Evolutionary conservation across 495 filamentous ascomycete genomes (phyloP), one percentile per base, ranked within the genome.

Genomic region (Hypoxylon crocopeplum): DNA sequence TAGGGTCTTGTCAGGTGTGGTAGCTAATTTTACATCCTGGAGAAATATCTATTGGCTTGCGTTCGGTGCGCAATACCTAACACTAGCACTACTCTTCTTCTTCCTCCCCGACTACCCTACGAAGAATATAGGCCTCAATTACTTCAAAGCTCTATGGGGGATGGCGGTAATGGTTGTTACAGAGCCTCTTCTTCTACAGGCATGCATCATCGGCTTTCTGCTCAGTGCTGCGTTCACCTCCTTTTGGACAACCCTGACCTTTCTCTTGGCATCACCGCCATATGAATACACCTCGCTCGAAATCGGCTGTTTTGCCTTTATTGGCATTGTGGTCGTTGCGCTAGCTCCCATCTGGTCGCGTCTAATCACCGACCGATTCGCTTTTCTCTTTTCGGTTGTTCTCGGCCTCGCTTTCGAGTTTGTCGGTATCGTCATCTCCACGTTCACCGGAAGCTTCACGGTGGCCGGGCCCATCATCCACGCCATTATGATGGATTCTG

Each of bases 241-340:
- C 3, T 69, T 75, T 56, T 72, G 88, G 89, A 92, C 89, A 2
- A 91, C 88, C 1, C 75, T 92, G 12, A 92, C 89, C 0, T 92
- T 92, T 68, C 82, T 91, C 2, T 80, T 92, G 13, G 81, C 87
- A 1, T 81, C 78, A 0, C 70, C 77, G 13, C 88, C 91, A 0
- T 96, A 92, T 70, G 65, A 79, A 38, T 94, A 88, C 66, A 72
- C 77, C 10, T 82, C 87, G 1, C 59, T 89, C 1, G 77, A 76
- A 1, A 90, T 94, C 34, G 91, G 91, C 1, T 75, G 94, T 34
- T 94, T 94, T 66, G 87, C 88, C 0, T 74, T 95, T 16, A 86
- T 92, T 24, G 91, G 91, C 2, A 82, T 93, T 3, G 80, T 80
- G 0, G 82, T 84, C 22, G 88, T 93, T 73, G 59, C 79, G 39